Percentiles rank a stretch among this genome's conserved stretches.
phyloP scores from a whole-genome alignment of 1,284 basidiomycete species.

The Leccinum subrobustum region DNA sequence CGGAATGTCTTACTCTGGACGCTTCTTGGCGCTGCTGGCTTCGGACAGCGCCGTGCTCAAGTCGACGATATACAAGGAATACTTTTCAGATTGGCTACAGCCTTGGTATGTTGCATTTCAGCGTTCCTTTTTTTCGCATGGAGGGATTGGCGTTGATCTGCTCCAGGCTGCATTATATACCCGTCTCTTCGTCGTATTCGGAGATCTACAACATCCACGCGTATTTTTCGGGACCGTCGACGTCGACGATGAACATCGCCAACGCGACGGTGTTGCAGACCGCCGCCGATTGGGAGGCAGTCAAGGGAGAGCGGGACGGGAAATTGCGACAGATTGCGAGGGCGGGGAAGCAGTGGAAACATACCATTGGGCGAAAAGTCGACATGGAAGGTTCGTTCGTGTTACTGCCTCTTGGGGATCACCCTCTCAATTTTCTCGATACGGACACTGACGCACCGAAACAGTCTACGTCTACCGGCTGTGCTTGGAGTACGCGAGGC shows the following conservation, averaged over 20 bases:
- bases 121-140: not conserved
- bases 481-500: slow-evolving; percentile 84
- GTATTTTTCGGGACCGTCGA: slow-evolving; percentile 84
- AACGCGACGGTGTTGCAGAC: slow-evolving; percentile 36
- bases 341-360: slow-evolving; percentile 89
- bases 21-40: slow-evolving; percentile 85
- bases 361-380: slow-evolving; percentile 71
- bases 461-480: slow-evolving; percentile 85
- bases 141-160: slow-evolving; percentile 1
- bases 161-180: slow-evolving; percentile 88
- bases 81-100: slow-evolving; percentile 81
- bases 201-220: slow-evolving; percentile 92
- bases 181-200: slow-evolving; percentile 79
- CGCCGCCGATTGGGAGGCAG: slow-evolving; percentile 31
- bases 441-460: slow-evolving; percentile 2
- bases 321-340: slow-evolving; percentile 79
- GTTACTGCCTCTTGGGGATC: not conserved
- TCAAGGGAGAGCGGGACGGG: slow-evolving; percentile 65
- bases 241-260: slow-evolving; percentile 54
- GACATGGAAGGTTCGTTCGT: slow-evolving; percentile 81
- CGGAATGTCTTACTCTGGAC: slow-evolving; percentile 92
- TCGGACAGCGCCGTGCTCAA: slow-evolving; percentile 89
- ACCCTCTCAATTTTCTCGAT: slow-evolving; percentile 1
- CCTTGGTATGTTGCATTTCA: slow-evolving; percentile 61
- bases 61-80: slow-evolving; percentile 87